Evolutionary conservation across 176 grass and related monocot genomes (phyloP).

Genomic region (Eleusine coracana): DNA sequence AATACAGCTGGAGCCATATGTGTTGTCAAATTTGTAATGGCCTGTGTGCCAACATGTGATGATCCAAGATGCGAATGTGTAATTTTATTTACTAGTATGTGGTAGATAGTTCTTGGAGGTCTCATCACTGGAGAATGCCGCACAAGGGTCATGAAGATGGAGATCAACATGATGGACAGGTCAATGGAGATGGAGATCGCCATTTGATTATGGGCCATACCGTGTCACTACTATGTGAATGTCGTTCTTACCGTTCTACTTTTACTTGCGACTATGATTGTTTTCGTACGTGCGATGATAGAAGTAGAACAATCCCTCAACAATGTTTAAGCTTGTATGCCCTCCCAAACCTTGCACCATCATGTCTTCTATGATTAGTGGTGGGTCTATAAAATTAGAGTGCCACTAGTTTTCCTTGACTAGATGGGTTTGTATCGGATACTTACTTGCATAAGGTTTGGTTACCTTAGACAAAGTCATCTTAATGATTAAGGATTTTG

Average conservation of each 20-base stretch:
- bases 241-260: background rate
- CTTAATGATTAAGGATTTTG: background rate
- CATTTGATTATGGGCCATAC: background rate
- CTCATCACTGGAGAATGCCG: background rate
- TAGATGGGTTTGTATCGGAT: background rate
- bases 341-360: background rate
- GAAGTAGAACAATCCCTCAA: background rate
- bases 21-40: background rate
- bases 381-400: constrained; percentile 19
- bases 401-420: background rate
- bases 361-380: background rate
- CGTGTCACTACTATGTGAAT: background rate
- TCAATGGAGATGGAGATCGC: background rate
- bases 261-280: background rate
- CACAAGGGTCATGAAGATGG: background rate
- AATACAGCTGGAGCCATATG: background rate
- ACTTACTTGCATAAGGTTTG: background rate
- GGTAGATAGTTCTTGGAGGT: background rate
- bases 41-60: background rate
- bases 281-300: background rate
- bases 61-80: background rate
- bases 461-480: background rate
- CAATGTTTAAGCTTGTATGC: background rate
- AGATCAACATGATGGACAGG: background rate
- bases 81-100: background rate